Percentiles rank a stretch among this genome's conserved stretches.
Conservation (phyloP, 1,139 yeast genomes). For the Sugiyamaella neomexicana region DNA sequence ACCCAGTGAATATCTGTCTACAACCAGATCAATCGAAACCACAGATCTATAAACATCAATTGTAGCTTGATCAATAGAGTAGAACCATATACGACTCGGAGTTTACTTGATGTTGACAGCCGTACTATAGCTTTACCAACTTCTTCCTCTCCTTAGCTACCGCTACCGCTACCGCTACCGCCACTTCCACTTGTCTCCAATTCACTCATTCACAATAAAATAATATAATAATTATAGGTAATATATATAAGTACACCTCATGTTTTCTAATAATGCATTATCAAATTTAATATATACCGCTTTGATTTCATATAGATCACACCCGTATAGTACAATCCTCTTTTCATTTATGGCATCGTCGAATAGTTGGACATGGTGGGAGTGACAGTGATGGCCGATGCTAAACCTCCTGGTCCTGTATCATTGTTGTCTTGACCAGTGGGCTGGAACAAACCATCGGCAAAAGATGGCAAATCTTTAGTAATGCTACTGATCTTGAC, state of each 20-base stretch:
- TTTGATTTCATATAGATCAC: not conserved
- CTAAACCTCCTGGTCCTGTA: conserved; percentile 48
- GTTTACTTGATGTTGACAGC: no score
- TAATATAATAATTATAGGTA: conserved; percentile 6
- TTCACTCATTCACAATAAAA: not conserved
- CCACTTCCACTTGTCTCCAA: not conserved
- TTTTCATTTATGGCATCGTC: conserved; percentile 32
- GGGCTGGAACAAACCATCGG: conserved; percentile 84
- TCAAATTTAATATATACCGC: not conserved
- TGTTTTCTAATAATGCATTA: not conserved
- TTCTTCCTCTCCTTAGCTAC: not conserved
- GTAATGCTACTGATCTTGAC: conserved; percentile 30
- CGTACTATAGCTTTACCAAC: no score
- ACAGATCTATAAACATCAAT: no score
- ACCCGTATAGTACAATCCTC: not conserved
- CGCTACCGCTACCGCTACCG: no score
- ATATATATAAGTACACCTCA: not conserved
- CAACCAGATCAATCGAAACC: no score
- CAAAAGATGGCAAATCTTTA: conserved; percentile 43
- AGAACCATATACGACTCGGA: no score
- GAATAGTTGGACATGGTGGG: conserved; percentile 30
- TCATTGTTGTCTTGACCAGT: conserved; percentile 78
- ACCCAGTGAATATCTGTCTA: no score
- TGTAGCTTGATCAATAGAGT: no score
- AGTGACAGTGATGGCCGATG: conserved; percentile 37